Evolutionary conservation across 1,139 yeast species (phyloP).

Genomic region (Debaryomycetaceae sp.): DNA sequence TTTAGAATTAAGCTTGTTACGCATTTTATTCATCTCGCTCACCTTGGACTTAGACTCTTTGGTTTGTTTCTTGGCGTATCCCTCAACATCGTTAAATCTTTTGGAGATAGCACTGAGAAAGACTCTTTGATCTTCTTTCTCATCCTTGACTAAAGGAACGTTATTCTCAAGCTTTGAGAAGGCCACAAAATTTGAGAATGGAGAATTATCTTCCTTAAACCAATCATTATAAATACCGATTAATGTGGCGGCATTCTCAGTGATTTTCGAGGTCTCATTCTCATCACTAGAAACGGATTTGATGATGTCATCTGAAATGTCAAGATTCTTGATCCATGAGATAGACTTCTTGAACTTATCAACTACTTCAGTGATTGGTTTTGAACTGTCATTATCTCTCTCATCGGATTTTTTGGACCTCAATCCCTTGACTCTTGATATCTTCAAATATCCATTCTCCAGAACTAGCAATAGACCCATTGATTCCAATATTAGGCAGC

Average conservation of each 20-base stretch:
- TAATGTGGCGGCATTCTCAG: conserved; percentile 16
- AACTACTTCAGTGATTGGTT: conserved; percentile 28
- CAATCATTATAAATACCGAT: conserved; percentile 15
- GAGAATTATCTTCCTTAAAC: conserved; percentile 16
- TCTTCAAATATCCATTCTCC: conserved; percentile 38
- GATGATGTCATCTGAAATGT: conserved; percentile 11
- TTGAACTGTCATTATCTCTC: conserved; percentile 16
- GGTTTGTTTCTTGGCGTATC: conserved; percentile 81
- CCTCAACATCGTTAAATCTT: conserved; percentile 85
- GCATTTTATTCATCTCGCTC: conserved; percentile 37
- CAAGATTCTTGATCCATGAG: conserved; percentile 28
- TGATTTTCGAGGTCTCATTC: conserved; percentile 10
- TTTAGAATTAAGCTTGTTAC: conserved; percentile 41
- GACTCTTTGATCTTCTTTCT: conserved; percentile 24
- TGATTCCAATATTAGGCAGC: conserved; percentile 64
- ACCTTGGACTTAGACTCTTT: conserved; percentile 62
- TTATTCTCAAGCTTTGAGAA: conserved; percentile 36
- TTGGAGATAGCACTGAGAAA: conserved; percentile 66
- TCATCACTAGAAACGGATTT: conserved; percentile 13
- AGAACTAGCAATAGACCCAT: conserved; percentile 68
- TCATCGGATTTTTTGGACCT: conserved; percentile 34
- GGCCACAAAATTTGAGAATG: conserved; percentile 24
- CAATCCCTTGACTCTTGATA: conserved; percentile 70
- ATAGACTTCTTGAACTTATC: conserved; percentile 24
- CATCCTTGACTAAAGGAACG: conserved; percentile 26